Evolutionary conservation across 1,139 yeast species (phyloP).

Genomic region (Casaregolazyma lundiana): DNA sequence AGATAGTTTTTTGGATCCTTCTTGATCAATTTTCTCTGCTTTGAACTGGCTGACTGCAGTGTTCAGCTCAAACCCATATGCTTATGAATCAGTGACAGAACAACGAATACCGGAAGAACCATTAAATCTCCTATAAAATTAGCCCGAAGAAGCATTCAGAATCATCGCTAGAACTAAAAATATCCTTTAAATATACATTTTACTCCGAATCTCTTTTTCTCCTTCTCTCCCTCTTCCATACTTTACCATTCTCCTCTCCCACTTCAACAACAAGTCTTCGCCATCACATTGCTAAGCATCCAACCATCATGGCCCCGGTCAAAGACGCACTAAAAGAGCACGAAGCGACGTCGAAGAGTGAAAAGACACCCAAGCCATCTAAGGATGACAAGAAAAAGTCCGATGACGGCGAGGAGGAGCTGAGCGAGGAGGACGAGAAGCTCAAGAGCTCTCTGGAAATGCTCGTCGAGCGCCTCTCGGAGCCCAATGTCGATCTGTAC

Average conservation of each 20-base stretch:
- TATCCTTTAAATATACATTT: no score
- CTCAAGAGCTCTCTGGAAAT: constrained; percentile 82
- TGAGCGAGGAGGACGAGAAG: constrained; percentile 90
- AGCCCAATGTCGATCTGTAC: constrained; percentile 49
- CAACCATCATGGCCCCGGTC: constrained; percentile 8
- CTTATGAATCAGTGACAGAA: no score
- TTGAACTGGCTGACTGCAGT: no score
- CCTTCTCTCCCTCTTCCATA: neutral
- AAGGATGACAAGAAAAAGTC: constrained; percentile 32
- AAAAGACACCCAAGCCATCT: constrained; percentile 2
- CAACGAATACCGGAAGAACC: no score
- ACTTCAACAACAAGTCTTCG: constrained; percentile 5
- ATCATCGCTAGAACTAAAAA: no score
- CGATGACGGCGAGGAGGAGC: constrained; percentile 60
- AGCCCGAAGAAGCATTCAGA: no score
- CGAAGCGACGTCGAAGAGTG: constrained; percentile 11
- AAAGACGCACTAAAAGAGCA: constrained; percentile 12
- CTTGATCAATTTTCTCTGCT: no score
- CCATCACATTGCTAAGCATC: constrained; percentile 6
- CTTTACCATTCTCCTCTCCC: constrained; percentile 1
- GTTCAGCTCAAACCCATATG: no score
- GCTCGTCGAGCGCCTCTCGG: constrained; percentile 63
- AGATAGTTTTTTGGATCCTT: no score
- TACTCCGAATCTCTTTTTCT: neutral
- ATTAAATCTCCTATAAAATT: no score